Evolutionary conservation across 106 monocot species (phyloP).

Genomic region (Dactylorhiza incarnata): DNA sequence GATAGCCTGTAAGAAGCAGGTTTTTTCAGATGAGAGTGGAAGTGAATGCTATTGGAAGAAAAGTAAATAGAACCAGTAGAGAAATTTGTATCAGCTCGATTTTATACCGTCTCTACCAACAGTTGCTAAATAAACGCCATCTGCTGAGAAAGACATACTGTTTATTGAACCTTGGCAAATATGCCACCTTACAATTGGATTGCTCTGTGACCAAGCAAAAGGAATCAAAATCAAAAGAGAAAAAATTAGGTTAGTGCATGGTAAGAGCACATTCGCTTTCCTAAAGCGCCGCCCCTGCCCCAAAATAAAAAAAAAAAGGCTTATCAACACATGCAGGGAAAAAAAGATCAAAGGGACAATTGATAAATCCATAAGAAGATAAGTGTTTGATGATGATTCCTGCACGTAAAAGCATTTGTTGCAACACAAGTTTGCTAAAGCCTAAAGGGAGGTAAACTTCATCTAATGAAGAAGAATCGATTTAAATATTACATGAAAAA

Average conservation of each 20-base stretch:
- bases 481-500: neutral
- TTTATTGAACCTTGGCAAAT: constrained; percentile 95
- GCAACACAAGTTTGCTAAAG: neutral
- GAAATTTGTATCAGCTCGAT: neutral
- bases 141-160: constrained; percentile 76
- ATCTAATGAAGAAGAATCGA: neutral
- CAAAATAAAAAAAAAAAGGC: neutral
- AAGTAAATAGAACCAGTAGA: neutral
- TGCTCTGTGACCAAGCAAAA: constrained; percentile 48
- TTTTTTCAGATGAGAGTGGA: neutral
- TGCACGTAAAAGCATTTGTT: neutral
- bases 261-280: neutral
- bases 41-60: neutral
- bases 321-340: neutral
- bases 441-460: neutral
- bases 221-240: constrained; percentile 1
- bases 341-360: neutral
- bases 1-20: constrained; percentile 46
- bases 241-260: neutral
- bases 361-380: neutral
- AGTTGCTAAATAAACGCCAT: constrained; percentile 75
- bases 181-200: constrained; percentile 93
- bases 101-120: constrained; percentile 89
- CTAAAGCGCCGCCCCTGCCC: neutral
- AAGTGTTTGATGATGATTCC: neutral